Evolutionary conservation across 345 rosid genomes (phyloP).

Genomic region (Acer campestre): DNA sequence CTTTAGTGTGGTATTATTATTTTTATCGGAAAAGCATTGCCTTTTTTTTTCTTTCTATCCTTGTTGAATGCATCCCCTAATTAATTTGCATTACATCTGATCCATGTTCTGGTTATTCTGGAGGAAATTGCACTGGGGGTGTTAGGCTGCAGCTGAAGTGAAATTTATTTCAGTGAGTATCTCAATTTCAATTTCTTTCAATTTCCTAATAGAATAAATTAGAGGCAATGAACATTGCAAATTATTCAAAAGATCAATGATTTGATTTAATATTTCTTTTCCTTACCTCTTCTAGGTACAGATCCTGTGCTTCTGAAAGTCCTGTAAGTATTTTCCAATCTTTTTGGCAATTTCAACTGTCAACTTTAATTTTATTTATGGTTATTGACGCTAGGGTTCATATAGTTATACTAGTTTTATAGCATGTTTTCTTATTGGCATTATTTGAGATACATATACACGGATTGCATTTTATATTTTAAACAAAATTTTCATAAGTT

Average conservation of each 20-base stretch:
- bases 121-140: slow-evolving; percentile 55
- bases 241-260: neutral
- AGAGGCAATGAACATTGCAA: neutral
- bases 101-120: slow-evolving; percentile 53
- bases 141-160: slow-evolving; percentile 38
- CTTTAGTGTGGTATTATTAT: slow-evolving; percentile 1
- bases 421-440: neutral
- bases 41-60: neutral
- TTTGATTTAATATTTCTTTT: slow-evolving; percentile 16
- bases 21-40: neutral
- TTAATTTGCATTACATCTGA: slow-evolving; percentile 58
- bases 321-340: slow-evolving; percentile 45
- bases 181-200: neutral
- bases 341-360: neutral
- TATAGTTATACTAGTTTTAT: neutral
- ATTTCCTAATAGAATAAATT: slow-evolving; percentile 9
- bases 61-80: slow-evolving; percentile 34
- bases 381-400: neutral
- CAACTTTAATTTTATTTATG: neutral
- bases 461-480: neutral
- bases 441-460: slow-evolving; percentile 1
- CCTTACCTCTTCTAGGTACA: slow-evolving; percentile 37
- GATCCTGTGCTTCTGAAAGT: slow-evolving; percentile 28
- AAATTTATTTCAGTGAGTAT: slow-evolving; percentile 41
- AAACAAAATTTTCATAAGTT: neutral